Conservation (phyloP, 2,329 filamentous ascomycete species). For the Pseudogymnoascus sp. region DNA sequence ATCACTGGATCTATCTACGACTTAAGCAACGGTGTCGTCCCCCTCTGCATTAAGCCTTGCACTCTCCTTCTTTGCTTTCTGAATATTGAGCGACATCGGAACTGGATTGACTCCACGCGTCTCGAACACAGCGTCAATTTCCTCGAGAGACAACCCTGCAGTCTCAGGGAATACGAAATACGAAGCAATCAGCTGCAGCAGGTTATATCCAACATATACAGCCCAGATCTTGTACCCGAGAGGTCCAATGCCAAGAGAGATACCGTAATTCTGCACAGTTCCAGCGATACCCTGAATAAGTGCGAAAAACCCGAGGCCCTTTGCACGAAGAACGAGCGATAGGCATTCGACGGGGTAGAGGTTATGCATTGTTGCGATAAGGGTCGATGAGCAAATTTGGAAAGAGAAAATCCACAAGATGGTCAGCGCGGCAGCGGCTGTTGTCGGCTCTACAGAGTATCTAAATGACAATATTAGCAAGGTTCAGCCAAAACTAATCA, state of each 20-base stretch:
- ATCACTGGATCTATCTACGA: background rate
- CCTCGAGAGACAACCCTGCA: constrained; percentile 42
- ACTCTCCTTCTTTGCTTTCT: constrained; percentile 33
- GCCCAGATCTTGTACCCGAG: constrained; percentile 44
- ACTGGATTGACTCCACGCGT: constrained; percentile 36
- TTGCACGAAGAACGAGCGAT: constrained; percentile 36
- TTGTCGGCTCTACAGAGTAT: constrained; percentile 28
- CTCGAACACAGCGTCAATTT: constrained; percentile 52
- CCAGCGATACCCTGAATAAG: constrained; percentile 38
- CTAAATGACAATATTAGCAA: constrained; percentile 14
- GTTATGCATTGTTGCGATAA: constrained; percentile 43
- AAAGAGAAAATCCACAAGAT: constrained; percentile 42
- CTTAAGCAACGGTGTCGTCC: background rate
- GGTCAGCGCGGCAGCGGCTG: constrained; percentile 34
- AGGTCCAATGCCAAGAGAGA: constrained; percentile 39
- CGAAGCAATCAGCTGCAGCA: constrained; percentile 36
- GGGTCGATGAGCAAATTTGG: constrained; percentile 38
- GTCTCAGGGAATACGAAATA: constrained; percentile 49
- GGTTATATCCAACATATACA: constrained; percentile 44
- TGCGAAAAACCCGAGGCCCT: constrained; percentile 39
- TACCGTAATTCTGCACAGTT: constrained; percentile 39
- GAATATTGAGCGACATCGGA: constrained; percentile 36
- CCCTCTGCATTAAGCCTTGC: constrained; percentile 14
- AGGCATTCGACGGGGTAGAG: constrained; percentile 39
- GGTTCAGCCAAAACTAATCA: background rate